These are phyloP conservation scores for Wickerhamiella allomyrinae DNA, from an alignment of 805 yeast species.

Conservation along the genomic window DNA sequence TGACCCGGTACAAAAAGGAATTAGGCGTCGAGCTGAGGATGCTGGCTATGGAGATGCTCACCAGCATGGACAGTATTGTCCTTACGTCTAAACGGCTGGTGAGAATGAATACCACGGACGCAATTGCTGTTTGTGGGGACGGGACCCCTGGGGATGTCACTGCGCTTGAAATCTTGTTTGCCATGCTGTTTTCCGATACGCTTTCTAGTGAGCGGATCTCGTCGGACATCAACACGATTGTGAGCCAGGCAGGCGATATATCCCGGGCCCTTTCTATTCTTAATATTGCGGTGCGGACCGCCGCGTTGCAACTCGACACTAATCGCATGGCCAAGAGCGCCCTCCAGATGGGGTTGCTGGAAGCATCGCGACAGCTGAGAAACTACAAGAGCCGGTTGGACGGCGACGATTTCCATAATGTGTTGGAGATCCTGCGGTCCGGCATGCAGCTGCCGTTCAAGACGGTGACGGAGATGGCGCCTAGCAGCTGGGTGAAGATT, in stretches of 20 bases:
- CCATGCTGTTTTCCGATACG: not conserved
- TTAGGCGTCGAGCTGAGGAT: not conserved
- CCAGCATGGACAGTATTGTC: not conserved
- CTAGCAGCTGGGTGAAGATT: not conserved
- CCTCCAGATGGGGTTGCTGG: not conserved
- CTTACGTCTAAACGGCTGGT: not conserved
- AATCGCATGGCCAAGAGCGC: not conserved
- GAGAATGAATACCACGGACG: not conserved
- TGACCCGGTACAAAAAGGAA: not conserved
- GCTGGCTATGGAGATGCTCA: not conserved
- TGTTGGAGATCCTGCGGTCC: not conserved
- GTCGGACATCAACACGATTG: not conserved
- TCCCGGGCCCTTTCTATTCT: not conserved
- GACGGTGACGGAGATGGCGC: not conserved
- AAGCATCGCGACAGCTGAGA: not conserved
- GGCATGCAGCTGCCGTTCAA: not conserved
- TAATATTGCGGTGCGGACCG: not conserved
- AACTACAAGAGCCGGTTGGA: not conserved
- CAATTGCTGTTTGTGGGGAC: not conserved
- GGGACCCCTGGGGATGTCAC: not conserved
- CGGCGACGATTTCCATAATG: not conserved
- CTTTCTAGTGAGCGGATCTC: not conserved
- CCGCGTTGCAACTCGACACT: not conserved
- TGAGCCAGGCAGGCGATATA: not conserved
- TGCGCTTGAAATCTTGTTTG: not conserved